Conservation (phyloP, 495 filamentous ascomycete genomes). For the Trichocladium uniseriatum region DNA sequence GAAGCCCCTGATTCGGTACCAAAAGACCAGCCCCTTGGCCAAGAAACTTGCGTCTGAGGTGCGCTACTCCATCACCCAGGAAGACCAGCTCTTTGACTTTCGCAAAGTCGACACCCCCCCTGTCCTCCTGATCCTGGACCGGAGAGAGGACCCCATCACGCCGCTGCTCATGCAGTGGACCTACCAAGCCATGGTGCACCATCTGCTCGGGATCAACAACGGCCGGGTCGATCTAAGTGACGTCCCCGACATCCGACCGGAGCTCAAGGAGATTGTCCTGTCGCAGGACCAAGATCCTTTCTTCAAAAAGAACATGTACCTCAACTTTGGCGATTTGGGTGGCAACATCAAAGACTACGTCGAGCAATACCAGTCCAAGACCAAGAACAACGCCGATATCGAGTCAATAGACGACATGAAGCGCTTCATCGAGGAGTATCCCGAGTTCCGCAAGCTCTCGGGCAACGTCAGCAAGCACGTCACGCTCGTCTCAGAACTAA, state of each 20-base stretch:
- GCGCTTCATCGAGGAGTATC: constrained; percentile 96
- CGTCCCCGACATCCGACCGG: constrained; percentile 80
- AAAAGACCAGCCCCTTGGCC: constrained; percentile 81
- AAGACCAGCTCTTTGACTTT: constrained; percentile 97
- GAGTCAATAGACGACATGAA: constrained; percentile 98
- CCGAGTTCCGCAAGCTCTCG: constrained; percentile 91
- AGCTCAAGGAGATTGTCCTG: constrained; percentile 89
- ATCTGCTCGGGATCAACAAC: constrained; percentile 85
- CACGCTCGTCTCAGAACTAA: constrained; percentile 87
- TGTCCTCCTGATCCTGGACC: constrained; percentile 81
- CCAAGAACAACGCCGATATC: constrained; percentile 84
- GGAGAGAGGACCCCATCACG: constrained; percentile 93
- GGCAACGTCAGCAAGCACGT: constrained; percentile 99
- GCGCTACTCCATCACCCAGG: constrained; percentile 84
- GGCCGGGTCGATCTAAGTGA: constrained; percentile 80
- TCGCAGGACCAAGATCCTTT: constrained; percentile 98
- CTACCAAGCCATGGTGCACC: constrained; percentile 98
- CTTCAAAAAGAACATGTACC: constrained; percentile 99
- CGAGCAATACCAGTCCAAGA: constrained; percentile 92
- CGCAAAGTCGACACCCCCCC: constrained; percentile 90
- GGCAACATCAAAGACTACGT: constrained; percentile 99
- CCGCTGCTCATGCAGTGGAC: constrained; percentile 95
- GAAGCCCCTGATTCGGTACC: constrained; percentile 88
- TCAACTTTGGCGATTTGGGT: constrained; percentile 95
- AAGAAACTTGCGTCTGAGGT: constrained; percentile 91